phyloP scores from a whole-genome alignment of 371 early-diverging fungal genomes.

The Mortierella polycephala region DNA sequence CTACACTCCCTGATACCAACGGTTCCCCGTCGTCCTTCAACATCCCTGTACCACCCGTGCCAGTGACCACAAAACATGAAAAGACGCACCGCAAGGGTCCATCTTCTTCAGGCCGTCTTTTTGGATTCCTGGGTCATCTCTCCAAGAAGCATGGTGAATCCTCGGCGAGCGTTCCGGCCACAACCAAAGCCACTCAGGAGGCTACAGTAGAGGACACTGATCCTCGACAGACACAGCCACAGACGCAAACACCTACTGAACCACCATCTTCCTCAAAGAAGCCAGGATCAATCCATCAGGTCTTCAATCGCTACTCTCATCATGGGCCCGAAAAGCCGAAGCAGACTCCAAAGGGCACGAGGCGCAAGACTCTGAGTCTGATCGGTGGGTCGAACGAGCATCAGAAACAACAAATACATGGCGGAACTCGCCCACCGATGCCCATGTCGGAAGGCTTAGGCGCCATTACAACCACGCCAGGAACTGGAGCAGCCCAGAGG shows the following conservation, averaged over 20 bases:
- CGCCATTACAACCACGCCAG: constrained; percentile 49
- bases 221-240: constrained; percentile 9
- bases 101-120: constrained; percentile 41
- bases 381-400: constrained; percentile 56
- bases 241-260: constrained; percentile 1
- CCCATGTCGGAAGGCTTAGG: constrained; percentile 14
- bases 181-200: constrained; percentile 33
- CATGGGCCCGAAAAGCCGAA: constrained; percentile 18
- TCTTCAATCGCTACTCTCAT: constrained; percentile 28
- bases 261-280: constrained; percentile 28
- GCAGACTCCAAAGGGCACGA: constrained; percentile 56
- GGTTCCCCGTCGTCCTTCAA: not conserved
- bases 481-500: constrained; percentile 67
- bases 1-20: constrained; percentile 9
- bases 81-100: constrained; percentile 40
- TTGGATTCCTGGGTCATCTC: constrained; percentile 48
- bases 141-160: constrained; percentile 52
- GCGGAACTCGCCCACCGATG: constrained; percentile 32
- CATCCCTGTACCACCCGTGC: constrained; percentile 22
- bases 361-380: constrained; percentile 67
- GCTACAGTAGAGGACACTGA: constrained; percentile 28
- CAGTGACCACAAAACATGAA: constrained; percentile 6
- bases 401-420: constrained; percentile 36
- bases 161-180: constrained; percentile 13
- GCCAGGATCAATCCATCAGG: constrained; percentile 43